Percentiles rank a stretch among this genome's conserved stretches.
Evolutionary conservation across 768 basidiomycete species (phyloP).

Genomic region (Leccinellum albellum): DNA sequence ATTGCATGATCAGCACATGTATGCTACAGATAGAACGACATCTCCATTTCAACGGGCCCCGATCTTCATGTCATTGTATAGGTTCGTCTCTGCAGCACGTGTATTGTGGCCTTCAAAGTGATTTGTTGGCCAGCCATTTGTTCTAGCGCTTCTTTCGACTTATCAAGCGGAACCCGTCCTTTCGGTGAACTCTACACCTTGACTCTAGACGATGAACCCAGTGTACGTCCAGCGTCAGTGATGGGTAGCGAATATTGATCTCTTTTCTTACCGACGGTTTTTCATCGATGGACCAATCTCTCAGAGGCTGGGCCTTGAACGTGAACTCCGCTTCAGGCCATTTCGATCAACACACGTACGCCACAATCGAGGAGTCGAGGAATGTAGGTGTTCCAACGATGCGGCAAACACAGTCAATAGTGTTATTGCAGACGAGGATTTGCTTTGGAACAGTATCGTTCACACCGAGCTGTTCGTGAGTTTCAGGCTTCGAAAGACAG

Average conservation of each 20-base stretch:
- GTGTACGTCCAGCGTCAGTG: conserved; percentile 71
- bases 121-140: conserved; percentile 37
- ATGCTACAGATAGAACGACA: neutral
- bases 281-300: conserved; percentile 52
- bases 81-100: neutral
- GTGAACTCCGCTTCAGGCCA: conserved; percentile 65
- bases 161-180: conserved; percentile 52
- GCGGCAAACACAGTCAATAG: conserved; percentile 47
- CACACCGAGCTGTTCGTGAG: conserved; percentile 57
- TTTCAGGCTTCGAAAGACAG: conserved; percentile 55
- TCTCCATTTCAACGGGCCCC: neutral
- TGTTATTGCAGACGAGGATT: conserved; percentile 35
- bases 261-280: conserved; percentile 47
- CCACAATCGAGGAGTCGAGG: conserved; percentile 63
- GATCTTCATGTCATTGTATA: neutral
- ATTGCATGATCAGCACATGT: neutral
- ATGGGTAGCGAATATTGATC: conserved; percentile 62
- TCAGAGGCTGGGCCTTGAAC: conserved; percentile 39
- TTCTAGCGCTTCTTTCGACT: conserved; percentile 50
- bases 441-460: conserved; percentile 37
- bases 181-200: neutral
- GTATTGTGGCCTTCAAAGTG: conserved; percentile 4
- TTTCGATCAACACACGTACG: conserved; percentile 57
- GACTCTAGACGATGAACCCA: conserved; percentile 19
- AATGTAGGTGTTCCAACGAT: conserved; percentile 41